phyloP scores from a whole-genome alignment of 129 eudicot genomes.

The Helichrysum umbraculigerum region DNA sequence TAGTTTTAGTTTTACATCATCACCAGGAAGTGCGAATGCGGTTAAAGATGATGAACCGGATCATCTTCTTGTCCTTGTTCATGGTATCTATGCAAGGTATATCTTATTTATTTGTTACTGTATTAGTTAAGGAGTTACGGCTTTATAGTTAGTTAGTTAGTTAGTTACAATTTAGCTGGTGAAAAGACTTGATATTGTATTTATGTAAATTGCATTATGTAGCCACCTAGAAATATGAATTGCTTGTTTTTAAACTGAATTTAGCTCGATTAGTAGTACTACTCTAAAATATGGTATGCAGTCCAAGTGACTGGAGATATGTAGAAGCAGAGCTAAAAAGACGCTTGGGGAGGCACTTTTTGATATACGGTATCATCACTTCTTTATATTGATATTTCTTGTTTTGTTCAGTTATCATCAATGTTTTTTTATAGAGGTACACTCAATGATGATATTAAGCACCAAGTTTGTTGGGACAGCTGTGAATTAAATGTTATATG shows the following conservation, averaged over 20 bases:
- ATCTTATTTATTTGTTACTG: not conserved
- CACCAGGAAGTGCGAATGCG: slow-evolving; percentile 31
- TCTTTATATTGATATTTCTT: slow-evolving; percentile 5
- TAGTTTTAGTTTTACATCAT: slow-evolving; percentile 26
- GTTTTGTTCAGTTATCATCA: not conserved
- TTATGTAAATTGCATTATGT: not conserved
- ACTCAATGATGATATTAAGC: not conserved
- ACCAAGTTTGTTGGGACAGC: no score
- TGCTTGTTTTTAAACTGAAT: not conserved
- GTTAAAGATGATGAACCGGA: slow-evolving; percentile 59
- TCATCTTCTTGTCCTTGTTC: slow-evolving; percentile 98
- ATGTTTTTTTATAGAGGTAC: slow-evolving; percentile 2
- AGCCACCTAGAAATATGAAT: not conserved
- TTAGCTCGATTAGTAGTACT: not conserved
- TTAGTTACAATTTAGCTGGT: not conserved
- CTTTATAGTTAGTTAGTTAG: no score
- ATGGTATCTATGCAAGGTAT: slow-evolving; percentile 93
- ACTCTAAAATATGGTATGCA: slow-evolving; percentile 34
- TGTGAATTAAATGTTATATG: not conserved
- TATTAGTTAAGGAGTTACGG: not conserved
- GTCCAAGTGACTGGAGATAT: slow-evolving; percentile 97
- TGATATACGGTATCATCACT: slow-evolving; percentile 61
- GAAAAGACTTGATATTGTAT: not conserved
- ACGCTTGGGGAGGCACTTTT: slow-evolving; percentile 79
- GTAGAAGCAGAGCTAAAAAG: slow-evolving; percentile 85